These are phyloP conservation scores for Lasiodiplodia citricola DNA, from an alignment of 2,329 filamentous ascomycete species.

Conservation along the genomic window DNA sequence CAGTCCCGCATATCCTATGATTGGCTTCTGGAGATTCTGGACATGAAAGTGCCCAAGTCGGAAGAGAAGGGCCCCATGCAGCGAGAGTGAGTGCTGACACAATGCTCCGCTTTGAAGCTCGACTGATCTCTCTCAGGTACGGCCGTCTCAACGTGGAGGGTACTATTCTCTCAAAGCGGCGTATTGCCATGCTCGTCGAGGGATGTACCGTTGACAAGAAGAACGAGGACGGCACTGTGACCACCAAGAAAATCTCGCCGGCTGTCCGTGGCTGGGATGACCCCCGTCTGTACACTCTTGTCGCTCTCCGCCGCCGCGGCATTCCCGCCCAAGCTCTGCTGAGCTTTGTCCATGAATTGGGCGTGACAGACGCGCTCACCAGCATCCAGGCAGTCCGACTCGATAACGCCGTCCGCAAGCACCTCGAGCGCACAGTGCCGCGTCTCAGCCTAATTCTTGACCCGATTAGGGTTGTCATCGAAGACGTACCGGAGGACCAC, in stretches of 20 bases:
- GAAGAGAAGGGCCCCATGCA: constrained; percentile 75
- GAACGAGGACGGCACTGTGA: constrained; percentile 49
- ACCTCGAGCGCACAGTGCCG: constrained; percentile 86
- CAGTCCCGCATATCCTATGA: constrained; percentile 87
- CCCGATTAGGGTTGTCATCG: constrained; percentile 80
- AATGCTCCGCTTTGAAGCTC: constrained; percentile 38
- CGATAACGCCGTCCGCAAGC: constrained; percentile 81
- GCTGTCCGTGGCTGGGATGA: constrained; percentile 89
- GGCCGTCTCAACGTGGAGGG: constrained; percentile 79
- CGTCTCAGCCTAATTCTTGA: constrained; percentile 89
- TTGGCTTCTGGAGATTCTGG: constrained; percentile 81
- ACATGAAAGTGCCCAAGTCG: constrained; percentile 72
- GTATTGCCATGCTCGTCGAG: constrained; percentile 79
- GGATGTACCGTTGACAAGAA: constrained; percentile 56
- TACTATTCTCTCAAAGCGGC: constrained; percentile 85
- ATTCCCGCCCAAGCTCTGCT: constrained; percentile 87
- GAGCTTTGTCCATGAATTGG: constrained; percentile 88
- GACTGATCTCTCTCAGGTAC: constrained; percentile 46
- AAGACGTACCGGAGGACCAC: constrained; percentile 76
- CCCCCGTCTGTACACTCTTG: constrained; percentile 85
- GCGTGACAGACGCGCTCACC: constrained; percentile 81
- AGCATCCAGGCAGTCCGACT: constrained; percentile 83
- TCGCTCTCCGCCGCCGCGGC: constrained; percentile 81
- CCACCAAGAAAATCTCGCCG: constrained; percentile 48
- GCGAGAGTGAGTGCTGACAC: constrained; percentile 65